Conservation (phyloP, 768 basidiomycete species). For the Amanita subjunquillea region DNA sequence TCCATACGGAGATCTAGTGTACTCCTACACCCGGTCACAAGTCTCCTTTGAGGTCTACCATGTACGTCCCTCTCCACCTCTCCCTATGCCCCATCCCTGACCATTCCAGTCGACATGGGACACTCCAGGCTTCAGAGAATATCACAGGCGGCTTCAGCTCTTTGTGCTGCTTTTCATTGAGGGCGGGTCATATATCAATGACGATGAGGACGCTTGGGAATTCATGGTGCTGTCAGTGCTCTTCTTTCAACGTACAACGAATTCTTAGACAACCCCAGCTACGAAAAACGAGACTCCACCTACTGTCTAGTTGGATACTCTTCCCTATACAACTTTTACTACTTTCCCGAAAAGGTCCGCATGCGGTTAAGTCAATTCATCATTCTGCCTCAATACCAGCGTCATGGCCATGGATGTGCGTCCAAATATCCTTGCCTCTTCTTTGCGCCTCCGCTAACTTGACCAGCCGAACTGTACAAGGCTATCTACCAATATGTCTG, state of each 20-base stretch:
- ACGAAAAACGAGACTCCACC: slow-evolving; percentile 66
- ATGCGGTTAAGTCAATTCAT: slow-evolving; percentile 92
- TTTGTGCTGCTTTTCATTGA: slow-evolving; percentile 95
- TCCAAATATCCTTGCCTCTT: neutral
- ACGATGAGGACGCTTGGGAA: slow-evolving; percentile 92
- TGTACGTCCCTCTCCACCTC: slow-evolving; percentile 34
- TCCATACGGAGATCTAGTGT: slow-evolving; percentile 67
- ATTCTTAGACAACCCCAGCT: slow-evolving; percentile 33
- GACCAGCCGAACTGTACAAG: slow-evolving; percentile 73
- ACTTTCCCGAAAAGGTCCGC: slow-evolving; percentile 85
- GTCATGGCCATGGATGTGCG: slow-evolving; percentile 85
- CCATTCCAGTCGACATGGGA: slow-evolving; percentile 62
- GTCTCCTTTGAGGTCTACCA: slow-evolving; percentile 71
- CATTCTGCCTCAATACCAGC: slow-evolving; percentile 84
- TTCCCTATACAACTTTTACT: slow-evolving; percentile 91
- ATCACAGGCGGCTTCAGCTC: slow-evolving; percentile 86
- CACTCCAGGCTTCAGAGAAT: slow-evolving; percentile 83
- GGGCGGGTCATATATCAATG: slow-evolving; percentile 88
- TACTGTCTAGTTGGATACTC: slow-evolving; percentile 96
- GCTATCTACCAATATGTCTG: slow-evolving; percentile 75
- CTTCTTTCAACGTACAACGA: neutral
- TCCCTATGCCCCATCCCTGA: neutral
- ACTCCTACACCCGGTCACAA: slow-evolving; percentile 61
- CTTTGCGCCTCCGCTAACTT: neutral
- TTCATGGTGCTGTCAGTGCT: slow-evolving; percentile 72